These are phyloP conservation scores for Colletotrichum sp. DNA, from an alignment of 2,329 filamentous ascomycete species.

Conservation along the genomic window DNA sequence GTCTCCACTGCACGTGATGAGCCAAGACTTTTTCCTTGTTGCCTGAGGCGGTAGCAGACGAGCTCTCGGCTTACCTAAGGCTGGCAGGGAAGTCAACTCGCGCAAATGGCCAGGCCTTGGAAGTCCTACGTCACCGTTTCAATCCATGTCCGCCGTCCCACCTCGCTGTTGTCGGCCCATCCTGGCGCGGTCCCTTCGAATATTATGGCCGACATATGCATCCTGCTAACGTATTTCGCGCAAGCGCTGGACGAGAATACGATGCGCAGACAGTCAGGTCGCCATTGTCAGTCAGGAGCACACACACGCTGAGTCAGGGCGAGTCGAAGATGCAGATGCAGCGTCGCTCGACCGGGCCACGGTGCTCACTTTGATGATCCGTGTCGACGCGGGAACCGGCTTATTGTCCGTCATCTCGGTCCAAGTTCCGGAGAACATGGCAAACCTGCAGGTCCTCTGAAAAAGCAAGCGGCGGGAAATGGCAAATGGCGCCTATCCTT, in stretches of 20 bases:
- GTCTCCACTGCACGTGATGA: neutral
- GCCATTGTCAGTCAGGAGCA: neutral
- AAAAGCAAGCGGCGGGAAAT: neutral
- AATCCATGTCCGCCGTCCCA: conserved; percentile 2
- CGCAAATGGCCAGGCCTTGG: neutral
- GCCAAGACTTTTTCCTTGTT: neutral
- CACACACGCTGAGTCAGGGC: neutral
- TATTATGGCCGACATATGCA: neutral
- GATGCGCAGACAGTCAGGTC: neutral
- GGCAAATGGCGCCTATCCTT: neutral
- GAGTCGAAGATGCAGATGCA: neutral
- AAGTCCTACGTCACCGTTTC: conserved; percentile 7
- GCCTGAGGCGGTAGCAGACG: neutral
- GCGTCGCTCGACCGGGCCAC: neutral
- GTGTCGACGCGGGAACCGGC: neutral
- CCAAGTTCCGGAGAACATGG: neutral
- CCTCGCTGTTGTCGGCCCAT: neutral
- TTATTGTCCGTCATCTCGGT: neutral
- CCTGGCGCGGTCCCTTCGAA: neutral
- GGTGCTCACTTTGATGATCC: neutral
- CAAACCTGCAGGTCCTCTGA: neutral
- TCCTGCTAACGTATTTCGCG: neutral
- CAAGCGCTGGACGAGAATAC: neutral
- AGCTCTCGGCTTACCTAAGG: neutral
- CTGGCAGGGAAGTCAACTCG: neutral